phyloP scores from a whole-genome alignment of 768 basidiomycete species.

The Naganishia vaughanmartiniae region DNA sequence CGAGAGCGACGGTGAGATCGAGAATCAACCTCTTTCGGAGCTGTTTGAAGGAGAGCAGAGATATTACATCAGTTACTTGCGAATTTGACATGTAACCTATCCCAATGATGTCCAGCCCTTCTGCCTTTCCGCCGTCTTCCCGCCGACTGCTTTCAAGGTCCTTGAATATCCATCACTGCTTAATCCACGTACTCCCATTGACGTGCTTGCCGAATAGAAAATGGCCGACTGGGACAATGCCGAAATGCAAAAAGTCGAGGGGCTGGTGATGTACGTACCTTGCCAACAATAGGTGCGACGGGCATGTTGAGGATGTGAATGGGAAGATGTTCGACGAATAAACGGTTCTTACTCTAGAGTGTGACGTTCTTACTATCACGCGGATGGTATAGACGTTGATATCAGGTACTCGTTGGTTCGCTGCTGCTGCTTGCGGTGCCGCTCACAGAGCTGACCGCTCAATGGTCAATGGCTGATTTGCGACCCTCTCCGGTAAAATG shows the following conservation, averaged over 20 bases:
- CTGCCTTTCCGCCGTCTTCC: neutral
- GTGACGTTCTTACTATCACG: neutral
- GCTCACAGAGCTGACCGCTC: constrained; percentile 1
- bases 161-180: too few species aligned
- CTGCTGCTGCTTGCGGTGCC: neutral
- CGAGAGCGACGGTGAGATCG: constrained; percentile 71
- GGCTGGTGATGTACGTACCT: constrained; percentile 43
- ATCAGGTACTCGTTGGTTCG: constrained; percentile 26
- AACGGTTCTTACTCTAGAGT: neutral
- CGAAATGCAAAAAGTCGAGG: neutral
- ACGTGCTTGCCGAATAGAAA: neutral
- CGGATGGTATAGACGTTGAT: neutral
- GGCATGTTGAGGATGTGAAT: constrained; percentile 58
- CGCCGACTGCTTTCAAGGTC: too few species aligned
- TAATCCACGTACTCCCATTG: neutral
- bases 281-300: constrained; percentile 88
- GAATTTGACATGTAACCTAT: neutral
- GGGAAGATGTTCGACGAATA: neutral
- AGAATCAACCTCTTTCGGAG: constrained; percentile 90
- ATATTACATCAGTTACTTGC: neutral
- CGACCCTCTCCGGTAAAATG: constrained; percentile 4
- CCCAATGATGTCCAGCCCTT: neutral
- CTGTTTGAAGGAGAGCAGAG: constrained; percentile 32
- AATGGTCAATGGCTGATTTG: neutral
- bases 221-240: neutral